phyloP scores from a whole-genome alignment of 163 green algal species.

The Botryococcus braunii region DNA sequence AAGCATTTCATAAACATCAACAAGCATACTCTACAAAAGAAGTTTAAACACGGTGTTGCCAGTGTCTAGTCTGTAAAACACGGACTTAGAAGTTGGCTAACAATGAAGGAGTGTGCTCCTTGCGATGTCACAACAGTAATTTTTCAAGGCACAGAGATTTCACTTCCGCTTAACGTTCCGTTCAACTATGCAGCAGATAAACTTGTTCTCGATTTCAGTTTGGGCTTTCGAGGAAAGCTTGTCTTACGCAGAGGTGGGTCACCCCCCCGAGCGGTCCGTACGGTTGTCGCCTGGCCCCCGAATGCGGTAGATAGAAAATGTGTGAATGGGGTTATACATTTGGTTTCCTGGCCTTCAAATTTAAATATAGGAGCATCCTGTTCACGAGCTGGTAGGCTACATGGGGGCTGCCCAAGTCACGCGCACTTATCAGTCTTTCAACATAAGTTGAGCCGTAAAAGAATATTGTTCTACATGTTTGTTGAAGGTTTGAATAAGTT shows the following conservation, averaged over 20 bases:
- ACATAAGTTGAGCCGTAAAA: no score
- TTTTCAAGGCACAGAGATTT: constrained; percentile 14
- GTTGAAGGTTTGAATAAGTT: no score
- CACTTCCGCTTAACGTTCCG: constrained; percentile 6
- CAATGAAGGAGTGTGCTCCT: neutral
- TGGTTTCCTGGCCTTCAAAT: neutral
- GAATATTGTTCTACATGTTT: no score
- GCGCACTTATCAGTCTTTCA: neutral
- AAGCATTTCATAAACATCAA: no score
- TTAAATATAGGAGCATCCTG: neutral
- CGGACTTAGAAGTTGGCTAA: neutral
- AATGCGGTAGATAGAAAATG: neutral
- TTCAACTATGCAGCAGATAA: constrained; percentile 5
- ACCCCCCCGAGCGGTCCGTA: neutral
- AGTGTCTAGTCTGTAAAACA: neutral
- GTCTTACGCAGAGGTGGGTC: constrained; percentile 6
- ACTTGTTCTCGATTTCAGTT: constrained; percentile 10
- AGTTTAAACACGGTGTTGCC: no score
- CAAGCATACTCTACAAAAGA: no score
- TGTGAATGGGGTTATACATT: neutral
- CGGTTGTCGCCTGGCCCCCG: neutral
- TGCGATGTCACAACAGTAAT: neutral
- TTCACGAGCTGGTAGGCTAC: neutral
- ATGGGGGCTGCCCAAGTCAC: neutral
- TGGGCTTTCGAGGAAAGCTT: constrained; percentile 12